Evolutionary conservation across 2,329 filamentous ascomycete species (phyloP).

Genomic region (Cladosporium sp.): DNA sequence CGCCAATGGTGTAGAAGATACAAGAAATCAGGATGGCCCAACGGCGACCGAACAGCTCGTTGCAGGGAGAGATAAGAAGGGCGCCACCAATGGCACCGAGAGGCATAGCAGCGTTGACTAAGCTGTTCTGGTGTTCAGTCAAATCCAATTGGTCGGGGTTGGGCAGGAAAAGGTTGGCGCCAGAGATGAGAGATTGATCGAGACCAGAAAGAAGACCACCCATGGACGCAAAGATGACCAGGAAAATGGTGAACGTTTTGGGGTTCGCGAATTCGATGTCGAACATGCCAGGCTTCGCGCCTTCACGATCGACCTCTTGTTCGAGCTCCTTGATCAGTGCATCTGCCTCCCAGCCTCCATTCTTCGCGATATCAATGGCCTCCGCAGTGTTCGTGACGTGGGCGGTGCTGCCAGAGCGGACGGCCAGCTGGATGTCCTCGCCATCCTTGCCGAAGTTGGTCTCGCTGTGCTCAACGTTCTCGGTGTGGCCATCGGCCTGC

Average conservation of each 20-base stretch:
- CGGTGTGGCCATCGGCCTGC: constrained; percentile 17
- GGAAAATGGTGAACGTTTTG: constrained; percentile 62
- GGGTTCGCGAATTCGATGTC: constrained; percentile 59
- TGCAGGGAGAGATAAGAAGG: constrained; percentile 60
- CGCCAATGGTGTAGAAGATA: constrained; percentile 66
- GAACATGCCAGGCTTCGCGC: constrained; percentile 42
- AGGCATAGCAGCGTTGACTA: constrained; percentile 68
- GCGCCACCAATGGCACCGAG: constrained; percentile 68
- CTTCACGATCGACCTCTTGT: constrained; percentile 33
- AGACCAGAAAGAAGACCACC: constrained; percentile 68
- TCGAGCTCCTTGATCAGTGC: constrained; percentile 41
- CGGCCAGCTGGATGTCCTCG: constrained; percentile 23
- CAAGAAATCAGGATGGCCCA: constrained; percentile 67
- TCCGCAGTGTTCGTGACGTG: constrained; percentile 25
- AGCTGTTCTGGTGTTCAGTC: constrained; percentile 52
- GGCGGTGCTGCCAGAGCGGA: constrained; percentile 28
- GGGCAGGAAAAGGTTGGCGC: constrained; percentile 65
- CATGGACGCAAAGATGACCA: constrained; percentile 71
- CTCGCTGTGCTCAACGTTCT: constrained; percentile 20
- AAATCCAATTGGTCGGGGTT: constrained; percentile 49
- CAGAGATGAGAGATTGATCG: constrained; percentile 69
- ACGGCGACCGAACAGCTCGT: constrained; percentile 64
- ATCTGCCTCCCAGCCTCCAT: constrained; percentile 41
- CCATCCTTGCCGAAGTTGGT: constrained; percentile 17
- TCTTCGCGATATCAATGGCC: constrained; percentile 29